Base-by-base conservation (phyloP, 2,329 filamentous ascomycete genomes). In the Alternaria triticina region DNA sequence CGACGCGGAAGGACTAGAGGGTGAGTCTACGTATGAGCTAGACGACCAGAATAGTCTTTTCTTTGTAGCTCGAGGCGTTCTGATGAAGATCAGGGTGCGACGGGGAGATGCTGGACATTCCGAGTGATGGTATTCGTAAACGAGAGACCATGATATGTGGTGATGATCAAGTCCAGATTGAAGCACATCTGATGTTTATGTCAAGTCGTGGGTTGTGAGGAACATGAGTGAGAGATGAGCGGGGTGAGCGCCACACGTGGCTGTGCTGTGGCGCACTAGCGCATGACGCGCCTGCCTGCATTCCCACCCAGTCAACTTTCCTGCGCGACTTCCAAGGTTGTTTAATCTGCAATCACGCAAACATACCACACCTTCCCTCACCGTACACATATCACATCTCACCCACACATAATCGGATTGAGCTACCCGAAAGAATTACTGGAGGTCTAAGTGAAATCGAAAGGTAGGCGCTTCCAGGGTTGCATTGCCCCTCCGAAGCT, bases 251-350 rank as follows among this genome's bases (percentile, higher is more conserved):
- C 23, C 33, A 56, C 20, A 2, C 9, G 30, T 44, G 52, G 52
- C 44, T 51, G 63, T 58, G 65, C 59, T 15, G 63, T 73, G 62
- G 57, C 62, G 63, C 54, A 59, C 43, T 30, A 57, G 56, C 49
- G 55, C 54, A 62, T 62, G 65, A 66, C 64, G 60, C 60, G 56
- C 56, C 51, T 25, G 54, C 49, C 50, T 36, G 50, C 36, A 52
- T 28, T 44, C 44, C 30, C 9, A 33, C 30, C 20, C 47, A 9
- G 36, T 44, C 55, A 54, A 59, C 50, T 61, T 66, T 62, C 22
- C 51, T 59, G 55, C 27, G 57, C 57, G 49, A 47, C 27, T 28
- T 28, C 27, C 27, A 11, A 28, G 10, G 27, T 28, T 57, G 36
- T 43, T 54, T 15, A 12, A 5, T 25, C 15, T 20, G n/a, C 22